phyloP scores from a whole-genome alignment of 352 stramenopile species.

The Globisporangium irregulare region DNA sequence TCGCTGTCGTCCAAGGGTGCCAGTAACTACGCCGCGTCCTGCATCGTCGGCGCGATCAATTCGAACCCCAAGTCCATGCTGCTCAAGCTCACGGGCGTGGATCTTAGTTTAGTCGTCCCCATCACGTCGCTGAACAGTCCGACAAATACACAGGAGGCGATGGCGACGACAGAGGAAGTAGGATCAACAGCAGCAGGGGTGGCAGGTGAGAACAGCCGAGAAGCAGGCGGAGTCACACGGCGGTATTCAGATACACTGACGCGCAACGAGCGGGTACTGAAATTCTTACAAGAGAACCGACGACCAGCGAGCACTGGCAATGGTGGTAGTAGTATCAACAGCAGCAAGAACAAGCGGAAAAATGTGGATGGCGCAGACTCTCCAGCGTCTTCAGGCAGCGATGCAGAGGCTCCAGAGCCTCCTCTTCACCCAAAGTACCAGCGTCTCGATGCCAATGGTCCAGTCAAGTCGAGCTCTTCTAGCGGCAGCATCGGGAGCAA shows the following conservation, averaged over 20 bases:
- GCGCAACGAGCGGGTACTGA: slow-evolving; percentile 57
- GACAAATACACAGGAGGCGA: background rate
- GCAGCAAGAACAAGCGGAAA: slow-evolving; percentile 54
- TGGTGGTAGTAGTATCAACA: background rate
- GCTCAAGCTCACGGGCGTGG: slow-evolving; percentile 78
- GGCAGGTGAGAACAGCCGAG: background rate
- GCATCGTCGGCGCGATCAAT: slow-evolving; percentile 69
- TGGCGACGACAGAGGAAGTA: background rate
- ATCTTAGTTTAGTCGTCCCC: slow-evolving; percentile 48
- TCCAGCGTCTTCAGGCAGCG: slow-evolving; percentile 10
- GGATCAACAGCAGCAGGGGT: slow-evolving; percentile 2
- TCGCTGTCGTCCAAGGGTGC: slow-evolving; percentile 62
- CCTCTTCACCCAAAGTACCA: slow-evolving; percentile 48
- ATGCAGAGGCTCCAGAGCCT: slow-evolving; percentile 23
- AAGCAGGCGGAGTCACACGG: slow-evolving; percentile 11
- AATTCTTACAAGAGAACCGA: slow-evolving; percentile 42
- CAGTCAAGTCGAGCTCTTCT: slow-evolving; percentile 42
- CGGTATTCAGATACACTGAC: slow-evolving; percentile 42
- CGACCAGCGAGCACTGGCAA: background rate
- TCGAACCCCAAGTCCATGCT: slow-evolving; percentile 61
- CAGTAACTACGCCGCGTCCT: slow-evolving; percentile 72
- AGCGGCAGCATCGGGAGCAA: slow-evolving; percentile 42
- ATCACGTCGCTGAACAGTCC: background rate
- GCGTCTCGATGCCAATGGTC: slow-evolving; percentile 35
- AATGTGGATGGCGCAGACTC: slow-evolving; percentile 29